These are phyloP conservation scores for Eucalyptus paniculata DNA, from an alignment of 345 rosid species.

Conservation along the genomic window DNA sequence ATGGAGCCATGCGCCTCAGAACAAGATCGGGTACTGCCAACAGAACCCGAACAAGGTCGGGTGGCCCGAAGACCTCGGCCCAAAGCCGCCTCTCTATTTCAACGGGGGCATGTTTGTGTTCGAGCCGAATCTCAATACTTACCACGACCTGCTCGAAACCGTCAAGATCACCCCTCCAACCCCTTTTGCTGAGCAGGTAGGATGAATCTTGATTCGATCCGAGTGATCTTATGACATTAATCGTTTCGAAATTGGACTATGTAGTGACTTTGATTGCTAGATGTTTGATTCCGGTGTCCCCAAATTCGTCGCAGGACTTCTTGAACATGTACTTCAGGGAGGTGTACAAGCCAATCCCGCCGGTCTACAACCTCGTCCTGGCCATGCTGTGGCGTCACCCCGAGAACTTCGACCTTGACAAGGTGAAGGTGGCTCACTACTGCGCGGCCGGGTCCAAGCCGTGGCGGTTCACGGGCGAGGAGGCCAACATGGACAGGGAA, in stretches of 20 bases:
- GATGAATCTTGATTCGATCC: background rate
- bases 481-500: conserved; percentile 35
- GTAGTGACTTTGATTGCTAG: background rate
- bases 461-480: conserved; percentile 43
- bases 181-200: conserved; percentile 53
- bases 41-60: conserved; percentile 26
- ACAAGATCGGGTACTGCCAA: conserved; percentile 41
- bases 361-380: conserved; percentile 24
- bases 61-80: conserved; percentile 23
- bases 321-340: conserved; percentile 38
- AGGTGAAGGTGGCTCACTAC: conserved; percentile 34
- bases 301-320: conserved; percentile 21
- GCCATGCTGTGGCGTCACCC: conserved; percentile 56
- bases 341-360: conserved; percentile 18
- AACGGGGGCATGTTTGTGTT: conserved; percentile 35
- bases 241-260: conserved; percentile 6
- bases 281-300: background rate
- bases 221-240: conserved; percentile 1
- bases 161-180: conserved; percentile 26
- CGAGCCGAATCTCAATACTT: conserved; percentile 22
- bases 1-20: conserved; percentile 26
- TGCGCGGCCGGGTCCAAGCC: conserved; percentile 51
- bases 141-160: conserved; percentile 9
- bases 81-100: conserved; percentile 29
- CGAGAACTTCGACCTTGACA: conserved; percentile 15